These are phyloP conservation scores for Kregervanrija fluxuum DNA, from an alignment of 805 yeast genomes.

Conservation along the genomic window DNA sequence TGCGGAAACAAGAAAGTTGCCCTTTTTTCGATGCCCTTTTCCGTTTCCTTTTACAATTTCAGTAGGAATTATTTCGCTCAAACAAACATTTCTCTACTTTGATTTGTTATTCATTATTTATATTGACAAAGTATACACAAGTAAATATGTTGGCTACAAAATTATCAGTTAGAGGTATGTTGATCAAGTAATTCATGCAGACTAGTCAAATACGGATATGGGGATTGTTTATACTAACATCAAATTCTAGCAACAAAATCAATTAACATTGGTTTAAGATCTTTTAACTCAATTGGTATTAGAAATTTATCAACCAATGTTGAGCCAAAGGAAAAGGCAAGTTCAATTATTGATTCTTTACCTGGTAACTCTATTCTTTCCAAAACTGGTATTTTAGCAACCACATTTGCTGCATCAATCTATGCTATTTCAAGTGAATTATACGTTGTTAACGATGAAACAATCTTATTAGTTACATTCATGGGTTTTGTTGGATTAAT, in stretches of 20 bases:
- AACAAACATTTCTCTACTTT: constrained; percentile 4
- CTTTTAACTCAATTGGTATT: constrained; percentile 38
- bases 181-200: not conserved
- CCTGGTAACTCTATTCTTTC: constrained; percentile 87
- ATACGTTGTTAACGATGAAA: constrained; percentile 90
- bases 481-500: constrained; percentile 65
- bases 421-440: constrained; percentile 93
- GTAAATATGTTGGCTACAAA: constrained; percentile 24
- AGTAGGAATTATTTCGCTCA: not conserved
- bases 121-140: not conserved
- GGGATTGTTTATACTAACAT: not conserved
- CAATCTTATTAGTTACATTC: constrained; percentile 77
- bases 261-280: constrained; percentile 6
- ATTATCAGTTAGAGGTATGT: constrained; percentile 26
- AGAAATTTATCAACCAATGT: constrained; percentile 59
- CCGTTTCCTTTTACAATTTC: not conserved
- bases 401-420: constrained; percentile 88
- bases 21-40: not conserved
- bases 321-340: constrained; percentile 89
- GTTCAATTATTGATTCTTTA: constrained; percentile 80
- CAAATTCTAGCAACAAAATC: not conserved
- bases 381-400: constrained; percentile 93
- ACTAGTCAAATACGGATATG: not conserved
- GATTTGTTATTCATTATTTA: not conserved
- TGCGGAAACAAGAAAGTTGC: no score